Conservation (phyloP, 2,329 filamentous ascomycete genomes). For the Ophiocordyceps robertsii region DNA sequence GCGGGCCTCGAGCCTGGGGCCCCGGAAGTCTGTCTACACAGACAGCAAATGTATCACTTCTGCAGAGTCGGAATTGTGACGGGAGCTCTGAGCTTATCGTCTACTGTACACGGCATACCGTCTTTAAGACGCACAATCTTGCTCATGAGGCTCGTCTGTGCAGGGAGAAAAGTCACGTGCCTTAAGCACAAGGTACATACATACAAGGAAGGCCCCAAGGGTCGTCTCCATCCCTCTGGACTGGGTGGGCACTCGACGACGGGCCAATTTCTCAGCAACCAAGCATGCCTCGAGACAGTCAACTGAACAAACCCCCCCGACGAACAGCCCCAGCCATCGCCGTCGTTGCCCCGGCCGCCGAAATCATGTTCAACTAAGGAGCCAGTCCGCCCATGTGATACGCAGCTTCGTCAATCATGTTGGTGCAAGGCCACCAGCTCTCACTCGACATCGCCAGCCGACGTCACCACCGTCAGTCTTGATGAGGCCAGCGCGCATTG, state of each 20-base stretch:
- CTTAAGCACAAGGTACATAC: no score
- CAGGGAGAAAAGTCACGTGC: no score
- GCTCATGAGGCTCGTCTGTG: no score
- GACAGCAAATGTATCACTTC: neutral
- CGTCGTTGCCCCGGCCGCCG: neutral
- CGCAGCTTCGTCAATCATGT: constrained; percentile 21
- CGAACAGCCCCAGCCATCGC: neutral
- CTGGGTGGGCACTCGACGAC: no score
- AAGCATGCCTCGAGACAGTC: neutral
- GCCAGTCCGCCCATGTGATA: constrained; percentile 16
- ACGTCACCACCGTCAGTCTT: constrained; percentile 14
- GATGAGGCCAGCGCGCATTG: constrained; percentile 6
- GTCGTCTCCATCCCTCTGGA: no score
- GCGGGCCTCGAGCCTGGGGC: no score
- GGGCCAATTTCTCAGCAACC: neutral
- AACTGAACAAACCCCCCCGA: neutral
- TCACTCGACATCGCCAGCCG: constrained; percentile 20
- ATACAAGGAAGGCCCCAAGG: no score
- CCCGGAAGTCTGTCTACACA: no score
- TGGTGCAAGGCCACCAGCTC: constrained; percentile 20
- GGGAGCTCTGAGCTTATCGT: no score
- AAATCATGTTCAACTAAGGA: neutral
- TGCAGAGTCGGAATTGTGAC: no score
- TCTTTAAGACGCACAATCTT: no score
- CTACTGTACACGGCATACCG: no score